Conservation (phyloP, 768 basidiomycete genomes). For the Boletus subcaerulescens region DNA sequence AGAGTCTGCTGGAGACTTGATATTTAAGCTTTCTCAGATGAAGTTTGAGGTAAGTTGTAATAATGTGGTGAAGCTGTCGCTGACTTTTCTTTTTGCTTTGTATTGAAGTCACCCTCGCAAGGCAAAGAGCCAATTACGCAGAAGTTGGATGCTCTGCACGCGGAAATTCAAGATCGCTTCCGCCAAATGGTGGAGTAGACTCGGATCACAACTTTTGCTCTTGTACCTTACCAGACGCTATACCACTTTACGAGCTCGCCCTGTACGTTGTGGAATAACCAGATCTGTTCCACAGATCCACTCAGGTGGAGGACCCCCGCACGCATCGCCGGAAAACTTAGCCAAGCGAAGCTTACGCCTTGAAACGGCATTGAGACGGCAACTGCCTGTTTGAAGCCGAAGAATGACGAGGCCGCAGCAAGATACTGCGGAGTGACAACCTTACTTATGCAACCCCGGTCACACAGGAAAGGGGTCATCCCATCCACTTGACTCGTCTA, state of each 20-base stretch:
- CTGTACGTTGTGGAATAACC: not conserved
- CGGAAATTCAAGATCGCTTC: constrained; percentile 92
- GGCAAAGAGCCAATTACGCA: constrained; percentile 80
- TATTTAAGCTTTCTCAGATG: constrained; percentile 99
- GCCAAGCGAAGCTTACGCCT: not conserved
- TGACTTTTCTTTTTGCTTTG: constrained; percentile 13
- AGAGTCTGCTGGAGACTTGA: constrained; percentile 80
- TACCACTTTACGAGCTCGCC: constrained; percentile 9
- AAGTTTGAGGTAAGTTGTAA: constrained; percentile 81
- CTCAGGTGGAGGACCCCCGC: not conserved
- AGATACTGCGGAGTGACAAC: constrained; percentile 6
- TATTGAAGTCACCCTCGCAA: constrained; percentile 78
- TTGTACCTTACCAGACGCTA: constrained; percentile 25
- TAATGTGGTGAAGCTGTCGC: not conserved
- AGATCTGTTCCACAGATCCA: too few species aligned
- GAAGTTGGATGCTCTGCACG: constrained; percentile 77
- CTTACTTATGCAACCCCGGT: too few species aligned
- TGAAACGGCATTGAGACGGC: not conserved
- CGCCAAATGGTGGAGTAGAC: constrained; percentile 75
- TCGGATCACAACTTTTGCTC: not conserved
- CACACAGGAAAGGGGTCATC: too few species aligned
- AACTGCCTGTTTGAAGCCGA: too few species aligned
- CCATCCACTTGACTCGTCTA: not conserved
- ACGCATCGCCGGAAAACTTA: not conserved
- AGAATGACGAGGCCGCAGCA: not conserved